Percentiles rank a stretch among this genome's conserved stretches.
These are phyloP conservation scores for Hypoxylon rubiginosum DNA, from an alignment of 2,329 filamentous ascomycete species.

Conservation along the genomic window DNA sequence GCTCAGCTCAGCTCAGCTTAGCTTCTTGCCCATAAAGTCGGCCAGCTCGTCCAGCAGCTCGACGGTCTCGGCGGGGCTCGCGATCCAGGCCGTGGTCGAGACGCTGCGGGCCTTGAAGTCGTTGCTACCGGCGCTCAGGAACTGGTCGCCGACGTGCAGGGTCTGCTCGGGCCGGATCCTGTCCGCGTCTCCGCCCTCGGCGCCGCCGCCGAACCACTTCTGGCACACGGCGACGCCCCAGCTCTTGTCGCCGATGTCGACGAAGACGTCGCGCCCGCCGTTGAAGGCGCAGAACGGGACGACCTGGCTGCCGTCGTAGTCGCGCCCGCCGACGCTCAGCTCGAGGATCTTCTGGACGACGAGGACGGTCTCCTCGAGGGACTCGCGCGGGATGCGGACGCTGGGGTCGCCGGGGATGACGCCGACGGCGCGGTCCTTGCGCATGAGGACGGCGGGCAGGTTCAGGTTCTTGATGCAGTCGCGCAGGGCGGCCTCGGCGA, in stretches of 20 bases:
- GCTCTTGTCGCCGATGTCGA: slow-evolving; percentile 98
- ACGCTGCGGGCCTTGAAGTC: slow-evolving; percentile 96
- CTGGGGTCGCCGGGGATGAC: slow-evolving; percentile 76
- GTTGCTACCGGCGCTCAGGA: slow-evolving; percentile 93
- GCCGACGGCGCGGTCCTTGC: slow-evolving; percentile 90
- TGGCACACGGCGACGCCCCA: slow-evolving; percentile 96
- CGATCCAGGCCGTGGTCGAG: slow-evolving; percentile 97
- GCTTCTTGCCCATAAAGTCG: slow-evolving; percentile 66
- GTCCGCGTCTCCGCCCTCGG: slow-evolving; percentile 39
- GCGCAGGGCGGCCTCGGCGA: slow-evolving; percentile 85
- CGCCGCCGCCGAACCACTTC: slow-evolving; percentile 80
- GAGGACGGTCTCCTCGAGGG: slow-evolving; percentile 94
- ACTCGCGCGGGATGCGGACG: slow-evolving; percentile 83
- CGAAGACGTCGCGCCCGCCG: slow-evolving; percentile 96
- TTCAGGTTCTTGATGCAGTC: slow-evolving; percentile 85
- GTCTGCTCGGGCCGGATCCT: slow-evolving; percentile 80
- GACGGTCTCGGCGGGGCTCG: slow-evolving; percentile 91
- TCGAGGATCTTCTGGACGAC: slow-evolving; percentile 95
- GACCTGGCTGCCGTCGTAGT: slow-evolving; percentile 46
- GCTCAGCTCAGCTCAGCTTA: slow-evolving; percentile 41
- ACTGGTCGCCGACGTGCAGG: slow-evolving; percentile 96
- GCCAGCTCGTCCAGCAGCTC: slow-evolving; percentile 87
- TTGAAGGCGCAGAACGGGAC: slow-evolving; percentile 99
- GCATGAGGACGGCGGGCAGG: slow-evolving; percentile 82
- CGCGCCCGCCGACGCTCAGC: slow-evolving; percentile 72